These are phyloP conservation scores for Lathyrus tuberosus DNA, from an alignment of 306 rosid genomes.

Conservation along the genomic window DNA sequence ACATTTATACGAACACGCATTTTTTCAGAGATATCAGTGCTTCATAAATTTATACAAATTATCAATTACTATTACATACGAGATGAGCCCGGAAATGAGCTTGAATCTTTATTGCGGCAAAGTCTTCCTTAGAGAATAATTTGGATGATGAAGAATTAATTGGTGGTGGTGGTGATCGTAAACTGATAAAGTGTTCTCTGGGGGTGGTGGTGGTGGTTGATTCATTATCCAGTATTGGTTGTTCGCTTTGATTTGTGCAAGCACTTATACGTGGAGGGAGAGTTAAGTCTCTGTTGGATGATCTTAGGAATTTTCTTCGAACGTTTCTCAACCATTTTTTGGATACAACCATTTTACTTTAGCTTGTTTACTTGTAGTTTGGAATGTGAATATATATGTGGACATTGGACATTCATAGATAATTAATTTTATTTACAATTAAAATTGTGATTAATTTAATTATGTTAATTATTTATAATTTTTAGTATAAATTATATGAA, in stretches of 20 bases:
- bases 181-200: constrained; percentile 2
- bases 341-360: constrained; percentile 44
- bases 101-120: constrained; percentile 75
- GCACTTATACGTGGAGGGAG: constrained; percentile 42
- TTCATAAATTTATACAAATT: not conserved
- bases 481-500: too few relatives aligned
- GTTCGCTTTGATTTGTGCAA: constrained; percentile 38
- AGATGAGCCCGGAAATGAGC: constrained; percentile 87
- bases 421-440: too few relatives aligned
- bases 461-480: too few relatives aligned
- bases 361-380: not conserved
- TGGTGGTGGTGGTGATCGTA: constrained; percentile 6
- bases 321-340: constrained; percentile 57
- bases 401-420: not conserved
- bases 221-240: constrained; percentile 29
- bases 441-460: too few relatives aligned
- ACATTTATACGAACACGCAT: too few relatives aligned
- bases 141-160: not conserved
- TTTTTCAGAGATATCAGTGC: too few relatives aligned
- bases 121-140: constrained; percentile 42
- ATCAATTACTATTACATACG: constrained; percentile 43
- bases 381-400: not conserved
- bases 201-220: constrained; percentile 3
- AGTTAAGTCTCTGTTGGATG: constrained; percentile 43
- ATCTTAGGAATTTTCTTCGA: constrained; percentile 47